Evolutionary conservation across 116 monocot species (phyloP), one percentile per base, ranked within the genome.

Genomic region (Iris pallida): DNA sequence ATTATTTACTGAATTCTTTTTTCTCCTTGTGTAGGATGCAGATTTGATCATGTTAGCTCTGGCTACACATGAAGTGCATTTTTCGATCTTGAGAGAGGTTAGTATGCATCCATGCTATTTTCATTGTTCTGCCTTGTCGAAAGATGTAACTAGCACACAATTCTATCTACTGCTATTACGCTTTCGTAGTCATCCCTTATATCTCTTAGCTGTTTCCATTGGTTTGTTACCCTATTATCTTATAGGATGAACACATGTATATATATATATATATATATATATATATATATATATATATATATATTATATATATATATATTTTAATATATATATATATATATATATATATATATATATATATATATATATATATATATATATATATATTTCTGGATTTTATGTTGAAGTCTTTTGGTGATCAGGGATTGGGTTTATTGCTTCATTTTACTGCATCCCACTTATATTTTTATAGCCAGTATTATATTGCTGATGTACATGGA

Each of bases 11-110:
- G 19, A 64, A 1, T 42, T 61, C 15, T 44, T 65, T 18, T 10
- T 62, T 61, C 63, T 59, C 5, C 51, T 73, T 46, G 6, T 67
- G 4, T 69, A 93, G 93, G 90, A 93, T 82, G 93, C 89, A 15
- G 93, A 93, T 75, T 79, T 93, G 53, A 93, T 93, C 47, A 93
- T 93, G 93, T 82, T 93, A 76, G 89, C 90, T 80, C 68, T 93
- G 82, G 93, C 93, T 47, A 87, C 93, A 0, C 93, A 93, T 74
- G 93, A 93, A 82, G 89, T 93, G 16, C 93, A 93, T 82, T 93
- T 93, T 71, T 93, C 93, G 16, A 93, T 93, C 60, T 64, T 93
- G 54, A 84, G 93, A 87, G 93, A 93, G 93, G 93, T 81, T 58
- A 58, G 73, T 65, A n/a, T 66, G 45, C 53, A 47, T 18, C 16